Conservation (phyloP, 257 asterid species). For the Nicotiana otophora region DNA sequence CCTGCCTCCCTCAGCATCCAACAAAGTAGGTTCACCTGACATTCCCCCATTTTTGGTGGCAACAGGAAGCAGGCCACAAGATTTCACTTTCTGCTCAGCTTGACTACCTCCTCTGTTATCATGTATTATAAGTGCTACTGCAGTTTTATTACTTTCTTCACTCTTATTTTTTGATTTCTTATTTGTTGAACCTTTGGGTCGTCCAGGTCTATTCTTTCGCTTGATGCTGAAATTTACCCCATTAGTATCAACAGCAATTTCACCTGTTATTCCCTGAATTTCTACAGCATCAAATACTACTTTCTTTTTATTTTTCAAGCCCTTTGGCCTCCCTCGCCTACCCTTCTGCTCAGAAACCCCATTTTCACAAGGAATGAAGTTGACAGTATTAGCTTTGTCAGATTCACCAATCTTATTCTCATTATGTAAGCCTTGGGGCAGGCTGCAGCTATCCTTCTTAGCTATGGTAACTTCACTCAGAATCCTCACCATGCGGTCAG, state of each 20-base stretch:
- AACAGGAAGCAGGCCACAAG: neutral
- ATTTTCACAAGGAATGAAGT: neutral
- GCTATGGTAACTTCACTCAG: constrained; percentile 1
- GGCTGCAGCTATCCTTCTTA: constrained; percentile 6
- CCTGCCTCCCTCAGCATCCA: neutral
- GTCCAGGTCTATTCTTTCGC: constrained; percentile 14
- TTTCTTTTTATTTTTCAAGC: constrained; percentile 11
- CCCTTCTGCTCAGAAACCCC: neutral
- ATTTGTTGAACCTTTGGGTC: constrained; percentile 20
- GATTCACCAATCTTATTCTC: neutral
- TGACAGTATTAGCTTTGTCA: neutral
- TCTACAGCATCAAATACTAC: neutral
- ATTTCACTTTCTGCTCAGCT: constrained; percentile 3
- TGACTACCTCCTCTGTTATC: constrained; percentile 4
- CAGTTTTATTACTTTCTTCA: neutral
- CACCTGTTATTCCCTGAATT: neutral
- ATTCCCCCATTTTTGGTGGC: constrained; percentile 1
- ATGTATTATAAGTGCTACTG: neutral
- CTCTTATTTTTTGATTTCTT: constrained; percentile 10
- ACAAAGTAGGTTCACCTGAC: neutral
- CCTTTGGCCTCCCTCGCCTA: constrained; percentile 12
- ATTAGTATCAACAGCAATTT: neutral
- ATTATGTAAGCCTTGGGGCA: neutral
- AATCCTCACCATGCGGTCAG: constrained; percentile 1
- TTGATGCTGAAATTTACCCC: neutral